phyloP scores from a whole-genome alignment of 768 basidiomycete species.

The Heimioporus sp. region DNA sequence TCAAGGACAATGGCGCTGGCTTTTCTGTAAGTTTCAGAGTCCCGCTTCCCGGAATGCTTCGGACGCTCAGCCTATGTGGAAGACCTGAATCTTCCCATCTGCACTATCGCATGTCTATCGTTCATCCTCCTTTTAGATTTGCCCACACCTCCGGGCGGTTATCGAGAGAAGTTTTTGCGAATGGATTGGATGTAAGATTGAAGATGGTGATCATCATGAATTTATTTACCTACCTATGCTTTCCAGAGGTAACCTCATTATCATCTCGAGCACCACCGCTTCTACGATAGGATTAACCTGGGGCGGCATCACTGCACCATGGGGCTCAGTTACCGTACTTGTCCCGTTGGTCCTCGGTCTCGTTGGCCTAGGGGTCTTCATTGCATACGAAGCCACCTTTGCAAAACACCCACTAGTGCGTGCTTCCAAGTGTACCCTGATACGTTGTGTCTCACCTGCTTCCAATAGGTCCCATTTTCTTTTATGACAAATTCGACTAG shows the following conservation, averaged over 20 bases:
- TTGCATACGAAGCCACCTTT: constrained; percentile 38
- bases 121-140: constrained; percentile 34
- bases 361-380: constrained; percentile 34
- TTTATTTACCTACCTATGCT: background rate
- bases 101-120: constrained; percentile 25
- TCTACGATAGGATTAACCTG: constrained; percentile 46
- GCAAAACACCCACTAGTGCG: constrained; percentile 32
- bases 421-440: background rate
- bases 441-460: background rate
- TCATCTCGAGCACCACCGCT: constrained; percentile 35
- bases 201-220: background rate
- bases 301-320: constrained; percentile 44
- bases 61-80: background rate
- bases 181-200: constrained; percentile 45
- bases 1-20: constrained; percentile 37
- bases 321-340: constrained; percentile 40
- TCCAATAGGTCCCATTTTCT: constrained; percentile 9
- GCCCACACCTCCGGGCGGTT: constrained; percentile 27
- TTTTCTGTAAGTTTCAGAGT: constrained; percentile 33
- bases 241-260: constrained; percentile 40
- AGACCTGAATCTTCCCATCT: constrained; percentile 44
- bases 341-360: constrained; percentile 44
- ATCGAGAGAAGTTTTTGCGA: constrained; percentile 35
- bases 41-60: background rate
- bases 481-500: constrained; percentile 29